These are phyloP conservation scores for Halteria grandinella DNA, from an alignment of 73 alveolate genomes.

Conservation along the genomic window DNA sequence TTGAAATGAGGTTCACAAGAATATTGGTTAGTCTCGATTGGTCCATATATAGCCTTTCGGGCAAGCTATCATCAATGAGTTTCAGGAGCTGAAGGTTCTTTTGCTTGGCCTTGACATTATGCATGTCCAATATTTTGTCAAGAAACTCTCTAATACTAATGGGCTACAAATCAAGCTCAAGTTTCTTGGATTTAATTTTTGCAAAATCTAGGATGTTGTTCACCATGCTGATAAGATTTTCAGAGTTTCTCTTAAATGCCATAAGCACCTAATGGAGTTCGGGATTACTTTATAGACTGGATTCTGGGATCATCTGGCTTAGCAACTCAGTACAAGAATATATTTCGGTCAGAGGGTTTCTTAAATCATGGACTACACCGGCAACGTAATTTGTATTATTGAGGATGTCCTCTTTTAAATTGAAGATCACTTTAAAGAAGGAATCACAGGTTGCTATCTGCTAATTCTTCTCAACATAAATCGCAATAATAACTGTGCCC, in stretches of 20 bases:
- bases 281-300: background rate
- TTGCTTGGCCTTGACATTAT: constrained; percentile 18
- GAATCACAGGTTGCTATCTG: too few species aligned
- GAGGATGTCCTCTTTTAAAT: constrained; percentile 10
- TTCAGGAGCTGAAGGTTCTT: constrained; percentile 9
- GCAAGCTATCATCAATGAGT: constrained; percentile 1
- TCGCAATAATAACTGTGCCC: too few species aligned
- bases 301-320: background rate
- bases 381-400: constrained; percentile 47
- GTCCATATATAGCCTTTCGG: constrained; percentile 15
- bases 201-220: constrained; percentile 41
- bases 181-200: constrained; percentile 16
- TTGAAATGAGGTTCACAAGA: constrained; percentile 22
- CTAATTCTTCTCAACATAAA: too few species aligned
- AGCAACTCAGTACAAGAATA: constrained; percentile 19
- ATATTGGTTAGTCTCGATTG: constrained; percentile 35
- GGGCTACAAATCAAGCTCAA: constrained; percentile 42
- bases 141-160: background rate
- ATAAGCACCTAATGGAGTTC: background rate
- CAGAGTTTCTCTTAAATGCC: background rate
- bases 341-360: constrained; percentile 40
- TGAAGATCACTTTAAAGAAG: too few species aligned
- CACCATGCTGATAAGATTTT: constrained; percentile 33
- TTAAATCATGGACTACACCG: constrained; percentile 50
- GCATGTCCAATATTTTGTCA: constrained; percentile 8